Base-by-base conservation (phyloP, 805 yeast species). In the Candida silvicultrix region DNA sequence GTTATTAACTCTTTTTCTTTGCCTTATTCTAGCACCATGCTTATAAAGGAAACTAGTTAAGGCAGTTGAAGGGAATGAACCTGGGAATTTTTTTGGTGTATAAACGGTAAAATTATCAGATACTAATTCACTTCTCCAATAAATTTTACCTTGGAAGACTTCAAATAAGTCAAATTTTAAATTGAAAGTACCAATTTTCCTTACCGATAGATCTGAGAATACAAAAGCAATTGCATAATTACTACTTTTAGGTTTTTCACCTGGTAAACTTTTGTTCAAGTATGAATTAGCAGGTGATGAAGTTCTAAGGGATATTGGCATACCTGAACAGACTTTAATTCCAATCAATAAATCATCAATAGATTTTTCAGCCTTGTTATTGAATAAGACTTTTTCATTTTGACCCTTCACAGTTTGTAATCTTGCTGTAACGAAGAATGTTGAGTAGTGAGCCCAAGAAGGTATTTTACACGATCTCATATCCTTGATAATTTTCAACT, bases 31-130 rank as follows among this genome's bases (percentile, higher is more conserved):
- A 2, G 66, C 66, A 32, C 67, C 67, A 37, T 57, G 55, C 38
- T 61, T 62, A 48, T 51, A 59, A 12, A 63, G 48, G 43, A 60
- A 63, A n/a, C 53, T 47, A 4, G 64, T 58, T 34, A 63, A 43
- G 22, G 59, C 52, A 1, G 65, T 59, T 5, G 64, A 56, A 0
- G 60, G 52, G 6, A 53, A 45, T 2, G 64, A 55, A 3, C 67
- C 67, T 2, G 66, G 66, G 45, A 62, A 63, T 42, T 62, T 63
- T 50, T 63, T 63, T 25, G 63, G 66, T 4, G 64, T 57, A 40
- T 46, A 62, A 8, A 62, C 62, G 21, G 56, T 58, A 32, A 63
- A 57, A 9, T 45, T 54, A 31, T 51, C 49, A 8, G 63, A 56
- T 2, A 39, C 18, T 2, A 48, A 21, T 19, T 49, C 47, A 44